These are phyloP conservation scores for Chlorella sorokiniana DNA, from an alignment of 139 green algal species.

Conservation along the genomic window DNA sequence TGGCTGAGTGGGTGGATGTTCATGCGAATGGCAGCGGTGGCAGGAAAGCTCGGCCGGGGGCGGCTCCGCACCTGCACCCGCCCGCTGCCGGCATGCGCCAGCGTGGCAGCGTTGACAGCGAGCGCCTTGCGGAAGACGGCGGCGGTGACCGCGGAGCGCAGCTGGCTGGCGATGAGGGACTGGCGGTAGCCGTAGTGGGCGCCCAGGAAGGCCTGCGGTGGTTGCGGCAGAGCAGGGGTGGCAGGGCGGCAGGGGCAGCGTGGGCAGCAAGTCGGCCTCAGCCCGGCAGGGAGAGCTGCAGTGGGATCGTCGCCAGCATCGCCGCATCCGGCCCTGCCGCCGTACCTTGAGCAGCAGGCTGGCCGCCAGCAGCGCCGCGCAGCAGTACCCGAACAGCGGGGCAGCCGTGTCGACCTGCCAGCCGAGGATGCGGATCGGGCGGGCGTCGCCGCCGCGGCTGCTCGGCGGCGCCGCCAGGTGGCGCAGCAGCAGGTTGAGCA, in stretches of 20 bases:
- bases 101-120: conserved; percentile 37
- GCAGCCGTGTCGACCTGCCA: neutral
- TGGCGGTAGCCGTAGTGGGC: conserved; percentile 76
- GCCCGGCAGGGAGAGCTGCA: neutral
- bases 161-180: conserved; percentile 51
- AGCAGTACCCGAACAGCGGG: neutral
- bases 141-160: conserved; percentile 67
- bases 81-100: conserved; percentile 21
- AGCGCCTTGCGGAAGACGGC: conserved; percentile 72
- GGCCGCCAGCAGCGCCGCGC: conserved; percentile 26
- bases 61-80: conserved; percentile 14
- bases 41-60: neutral
- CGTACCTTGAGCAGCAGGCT: conserved; percentile 31
- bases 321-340: no score
- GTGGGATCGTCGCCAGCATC: no score
- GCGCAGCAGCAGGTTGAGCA: conserved; percentile 79
- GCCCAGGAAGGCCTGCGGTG: conserved; percentile 58
- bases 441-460: neutral
- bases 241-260: neutral
- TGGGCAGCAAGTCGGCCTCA: neutral
- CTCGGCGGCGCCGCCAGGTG: conserved; percentile 41
- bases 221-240: no score
- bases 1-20: neutral
- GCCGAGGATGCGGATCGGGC: conserved; percentile 2
- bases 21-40: neutral